These are phyloP conservation scores for Ulota crispa DNA, from an alignment of 225 moss, liverwort and hornwort genomes.

Conservation along the genomic window DNA sequence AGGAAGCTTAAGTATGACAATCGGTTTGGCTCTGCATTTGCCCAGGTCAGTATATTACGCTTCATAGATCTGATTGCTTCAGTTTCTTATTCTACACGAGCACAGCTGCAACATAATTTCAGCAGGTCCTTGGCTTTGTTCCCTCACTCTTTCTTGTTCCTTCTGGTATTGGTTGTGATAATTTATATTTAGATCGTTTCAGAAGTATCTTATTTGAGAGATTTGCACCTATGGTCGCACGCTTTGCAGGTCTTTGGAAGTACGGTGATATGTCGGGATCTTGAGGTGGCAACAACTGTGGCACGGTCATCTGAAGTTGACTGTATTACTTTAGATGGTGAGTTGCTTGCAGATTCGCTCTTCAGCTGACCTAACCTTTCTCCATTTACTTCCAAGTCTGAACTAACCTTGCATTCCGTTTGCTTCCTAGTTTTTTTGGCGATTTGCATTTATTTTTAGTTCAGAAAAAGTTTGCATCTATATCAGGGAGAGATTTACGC, in stretches of 20 bases:
- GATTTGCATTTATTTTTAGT: background rate
- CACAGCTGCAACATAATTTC: background rate
- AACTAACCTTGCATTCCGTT: background rate
- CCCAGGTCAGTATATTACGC: constrained; percentile 53
- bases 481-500: background rate
- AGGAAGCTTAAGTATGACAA: constrained; percentile 62
- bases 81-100: background rate
- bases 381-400: constrained; percentile 1
- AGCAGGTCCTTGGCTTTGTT: background rate
- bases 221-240: constrained; percentile 7
- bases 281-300: constrained; percentile 89
- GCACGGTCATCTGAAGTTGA: constrained; percentile 82
- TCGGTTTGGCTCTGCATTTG: constrained; percentile 71
- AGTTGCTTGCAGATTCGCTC: background rate
- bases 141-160: background rate
- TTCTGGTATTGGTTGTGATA: background rate
- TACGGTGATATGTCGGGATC: constrained; percentile 89
- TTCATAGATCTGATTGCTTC: background rate
- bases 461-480: background rate
- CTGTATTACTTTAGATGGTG: constrained; percentile 91
- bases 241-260: constrained; percentile 76
- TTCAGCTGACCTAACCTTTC: background rate
- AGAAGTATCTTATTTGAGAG: background rate
- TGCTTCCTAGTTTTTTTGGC: background rate
- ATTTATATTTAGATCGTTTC: background rate